phyloP scores from a whole-genome alignment of 2,329 filamentous ascomycete genomes.

The Colletotrichum paranaense region DNA sequence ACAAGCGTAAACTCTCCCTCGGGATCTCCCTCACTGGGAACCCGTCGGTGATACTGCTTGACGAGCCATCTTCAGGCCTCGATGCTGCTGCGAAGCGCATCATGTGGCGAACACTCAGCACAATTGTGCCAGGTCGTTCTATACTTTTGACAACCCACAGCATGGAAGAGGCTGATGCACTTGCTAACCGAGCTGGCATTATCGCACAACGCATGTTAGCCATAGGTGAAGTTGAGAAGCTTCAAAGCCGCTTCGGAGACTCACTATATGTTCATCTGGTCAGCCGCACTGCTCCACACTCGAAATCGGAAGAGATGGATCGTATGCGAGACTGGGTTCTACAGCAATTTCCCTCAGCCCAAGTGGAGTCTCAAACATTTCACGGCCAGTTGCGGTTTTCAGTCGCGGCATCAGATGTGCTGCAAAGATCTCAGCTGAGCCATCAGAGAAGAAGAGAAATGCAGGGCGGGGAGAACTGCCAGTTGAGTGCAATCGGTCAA shows the following conservation, averaged over 20 bases:
- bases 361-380: conserved; percentile 70
- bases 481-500: conserved; percentile 67
- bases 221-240: conserved; percentile 77
- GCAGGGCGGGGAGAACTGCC: background rate
- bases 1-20: conserved; percentile 89
- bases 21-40: conserved; percentile 95
- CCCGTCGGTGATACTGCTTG: conserved; percentile 85
- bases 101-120: conserved; percentile 89
- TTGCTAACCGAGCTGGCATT: conserved; percentile 86
- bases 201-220: conserved; percentile 89
- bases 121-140: conserved; percentile 79
- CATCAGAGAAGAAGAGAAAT: background rate
- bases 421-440: background rate
- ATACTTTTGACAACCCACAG: conserved; percentile 93
- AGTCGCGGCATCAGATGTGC: conserved; percentile 35
- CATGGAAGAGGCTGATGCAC: conserved; percentile 94
- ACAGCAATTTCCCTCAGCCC: conserved; percentile 69
- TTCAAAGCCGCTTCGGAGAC: conserved; percentile 82
- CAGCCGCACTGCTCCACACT: conserved; percentile 78
- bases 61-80: conserved; percentile 89
- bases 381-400: conserved; percentile 44
- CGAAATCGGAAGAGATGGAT: conserved; percentile 74
- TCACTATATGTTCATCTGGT: conserved; percentile 86
- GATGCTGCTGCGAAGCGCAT: conserved; percentile 91
- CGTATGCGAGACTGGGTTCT: conserved; percentile 74